Evolutionary conservation across 2,329 filamentous ascomycete species (phyloP).

Genomic region (Phaeosphaeriaceae sp.): DNA sequence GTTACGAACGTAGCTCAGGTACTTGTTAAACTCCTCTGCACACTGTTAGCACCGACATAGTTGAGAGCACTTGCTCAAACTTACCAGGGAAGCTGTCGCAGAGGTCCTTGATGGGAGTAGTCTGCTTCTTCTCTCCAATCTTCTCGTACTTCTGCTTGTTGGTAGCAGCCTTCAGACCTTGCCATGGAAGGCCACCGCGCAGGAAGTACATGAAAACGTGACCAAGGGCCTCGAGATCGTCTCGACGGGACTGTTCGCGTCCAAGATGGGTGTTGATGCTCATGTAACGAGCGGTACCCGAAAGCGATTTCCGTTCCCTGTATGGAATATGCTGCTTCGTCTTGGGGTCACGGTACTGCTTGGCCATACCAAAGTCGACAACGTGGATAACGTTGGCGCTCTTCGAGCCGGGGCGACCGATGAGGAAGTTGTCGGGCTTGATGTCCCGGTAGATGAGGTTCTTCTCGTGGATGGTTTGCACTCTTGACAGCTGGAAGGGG

Average conservation of each 20-base stretch:
- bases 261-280: constrained; percentile 99
- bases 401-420: constrained; percentile 89
- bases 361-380: constrained; percentile 99
- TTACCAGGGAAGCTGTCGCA: constrained; percentile 89
- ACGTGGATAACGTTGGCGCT: constrained; percentile 98
- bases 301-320: constrained; percentile 93
- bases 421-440: constrained; percentile 99
- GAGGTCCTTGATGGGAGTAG: constrained; percentile 93
- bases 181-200: constrained; percentile 70
- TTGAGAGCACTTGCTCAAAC: too few species aligned
- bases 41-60: too few species aligned
- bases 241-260: constrained; percentile 91
- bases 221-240: constrained; percentile 87
- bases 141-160: constrained; percentile 99
- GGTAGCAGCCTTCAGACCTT: constrained; percentile 71
- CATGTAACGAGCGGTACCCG: constrained; percentile 97
- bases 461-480: constrained; percentile 96
- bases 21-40: constrained; percentile 93
- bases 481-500: constrained; percentile 74
- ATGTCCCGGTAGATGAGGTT: constrained; percentile 99
- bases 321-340: constrained; percentile 99
- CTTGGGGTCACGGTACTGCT: constrained; percentile 98
- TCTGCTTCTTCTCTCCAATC: constrained; percentile 99
- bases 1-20: constrained; percentile 95
- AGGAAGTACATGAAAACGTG: constrained; percentile 76